Conservation (phyloP, 129 eudicot genomes). For the Tanacetum coccineum region DNA sequence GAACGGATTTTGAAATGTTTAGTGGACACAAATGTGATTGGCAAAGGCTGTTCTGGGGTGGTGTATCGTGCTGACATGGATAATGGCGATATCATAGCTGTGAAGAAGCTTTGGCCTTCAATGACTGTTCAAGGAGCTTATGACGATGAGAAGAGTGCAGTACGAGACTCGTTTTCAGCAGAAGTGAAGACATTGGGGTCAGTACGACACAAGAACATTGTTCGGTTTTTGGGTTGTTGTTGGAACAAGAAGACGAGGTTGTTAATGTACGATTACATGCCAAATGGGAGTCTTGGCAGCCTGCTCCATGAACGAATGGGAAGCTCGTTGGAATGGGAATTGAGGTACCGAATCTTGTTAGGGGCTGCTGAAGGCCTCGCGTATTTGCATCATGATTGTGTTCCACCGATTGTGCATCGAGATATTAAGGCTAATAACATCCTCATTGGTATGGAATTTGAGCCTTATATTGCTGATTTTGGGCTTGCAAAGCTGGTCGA, state of each 20-base stretch:
- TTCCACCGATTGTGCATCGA: slow-evolving; percentile 85
- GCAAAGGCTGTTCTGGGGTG: slow-evolving; percentile 87
- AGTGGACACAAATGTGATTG: slow-evolving; percentile 71
- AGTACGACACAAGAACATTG: slow-evolving; percentile 84
- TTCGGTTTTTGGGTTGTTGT: slow-evolving; percentile 80
- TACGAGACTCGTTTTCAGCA: slow-evolving; percentile 75
- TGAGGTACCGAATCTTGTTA: slow-evolving; percentile 61
- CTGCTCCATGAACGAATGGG: slow-evolving; percentile 68
- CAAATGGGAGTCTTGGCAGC: slow-evolving; percentile 87
- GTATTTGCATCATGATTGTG: slow-evolving; percentile 88
- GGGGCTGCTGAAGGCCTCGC: slow-evolving; percentile 88
- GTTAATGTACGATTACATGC: slow-evolving; percentile 94
- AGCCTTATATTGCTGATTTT: slow-evolving; percentile 90
- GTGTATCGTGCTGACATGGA: slow-evolving; percentile 77
- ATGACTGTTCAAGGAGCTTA: slow-evolving; percentile 28
- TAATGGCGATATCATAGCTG: slow-evolving; percentile 75
- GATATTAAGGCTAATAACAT: slow-evolving; percentile 92
- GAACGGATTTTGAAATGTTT: slow-evolving; percentile 67
- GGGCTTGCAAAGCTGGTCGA: slow-evolving; percentile 95
- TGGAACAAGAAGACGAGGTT: slow-evolving; percentile 71
- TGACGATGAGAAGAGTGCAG: slow-evolving; percentile 43
- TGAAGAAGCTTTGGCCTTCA: slow-evolving; percentile 88
- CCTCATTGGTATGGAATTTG: slow-evolving; percentile 75
- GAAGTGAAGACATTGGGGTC: slow-evolving; percentile 86
- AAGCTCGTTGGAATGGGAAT: slow-evolving; percentile 71